Evolutionary conservation across 1,139 yeast genomes (phyloP).

Genomic region (Debaryomyces robertsiae): DNA sequence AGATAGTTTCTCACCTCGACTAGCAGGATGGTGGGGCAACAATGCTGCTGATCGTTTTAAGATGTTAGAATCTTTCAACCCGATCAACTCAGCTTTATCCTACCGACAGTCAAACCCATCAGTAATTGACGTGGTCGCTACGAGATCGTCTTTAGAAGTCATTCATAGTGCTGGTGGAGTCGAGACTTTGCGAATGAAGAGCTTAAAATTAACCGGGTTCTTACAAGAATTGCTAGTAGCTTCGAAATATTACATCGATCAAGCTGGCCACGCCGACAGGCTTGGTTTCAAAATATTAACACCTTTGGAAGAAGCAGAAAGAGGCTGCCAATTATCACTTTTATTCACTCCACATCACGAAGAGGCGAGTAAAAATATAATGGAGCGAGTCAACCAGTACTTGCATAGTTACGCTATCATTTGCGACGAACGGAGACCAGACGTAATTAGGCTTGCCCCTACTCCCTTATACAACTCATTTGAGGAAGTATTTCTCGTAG

Average conservation of each 20-base stretch:
- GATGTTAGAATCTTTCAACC: slow-evolving; percentile 79
- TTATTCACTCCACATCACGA: slow-evolving; percentile 58
- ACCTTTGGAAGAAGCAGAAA: slow-evolving; percentile 54
- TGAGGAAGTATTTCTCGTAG: slow-evolving; percentile 57
- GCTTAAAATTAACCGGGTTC: slow-evolving; percentile 59
- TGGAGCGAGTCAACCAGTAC: slow-evolving; percentile 61
- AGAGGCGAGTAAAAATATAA: slow-evolving; percentile 43
- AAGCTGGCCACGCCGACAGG: slow-evolving; percentile 22
- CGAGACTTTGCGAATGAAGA: slow-evolving; percentile 53
- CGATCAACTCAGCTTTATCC: slow-evolving; percentile 81
- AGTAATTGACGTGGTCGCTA: slow-evolving; percentile 76
- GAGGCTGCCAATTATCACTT: slow-evolving; percentile 85
- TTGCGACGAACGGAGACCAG: slow-evolving; percentile 88
- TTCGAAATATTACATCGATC: slow-evolving; percentile 47
- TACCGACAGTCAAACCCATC: slow-evolving; percentile 93
- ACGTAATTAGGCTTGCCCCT: slow-evolving; percentile 85
- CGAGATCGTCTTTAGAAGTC: slow-evolving; percentile 65
- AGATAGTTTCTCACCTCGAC: slow-evolving; percentile 55
- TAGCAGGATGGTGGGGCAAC: slow-evolving; percentile 99
- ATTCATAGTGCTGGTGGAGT: slow-evolving; percentile 70
- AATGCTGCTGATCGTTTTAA: slow-evolving; percentile 67
- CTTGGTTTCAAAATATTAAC: slow-evolving; percentile 72
- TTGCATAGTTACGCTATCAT: slow-evolving; percentile 64
- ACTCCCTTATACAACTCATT: slow-evolving; percentile 80
- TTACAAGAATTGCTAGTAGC: slow-evolving; percentile 49